Evolutionary conservation across 768 basidiomycete species (phyloP).

Genomic region (Suillus subalutaceus): DNA sequence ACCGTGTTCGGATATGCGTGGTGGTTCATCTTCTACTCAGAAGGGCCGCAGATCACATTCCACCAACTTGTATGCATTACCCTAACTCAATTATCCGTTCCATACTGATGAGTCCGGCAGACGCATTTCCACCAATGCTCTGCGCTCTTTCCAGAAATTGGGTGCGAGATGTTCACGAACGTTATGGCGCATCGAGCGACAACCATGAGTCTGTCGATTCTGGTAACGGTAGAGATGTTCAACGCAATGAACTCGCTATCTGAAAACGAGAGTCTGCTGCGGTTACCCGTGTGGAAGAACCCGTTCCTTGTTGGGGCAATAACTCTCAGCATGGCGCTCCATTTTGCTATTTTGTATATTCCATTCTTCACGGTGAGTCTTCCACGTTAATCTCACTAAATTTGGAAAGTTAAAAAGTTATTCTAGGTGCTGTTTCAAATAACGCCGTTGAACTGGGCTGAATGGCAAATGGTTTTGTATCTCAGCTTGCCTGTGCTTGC

Average conservation of each 20-base stretch:
- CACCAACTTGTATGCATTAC: slow-evolving; percentile 77
- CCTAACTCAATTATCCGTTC: slow-evolving; percentile 1
- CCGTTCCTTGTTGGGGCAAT: slow-evolving; percentile 90
- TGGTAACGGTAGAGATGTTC: slow-evolving; percentile 97
- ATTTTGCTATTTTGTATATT: slow-evolving; percentile 94
- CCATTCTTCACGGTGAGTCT: slow-evolving; percentile 89
- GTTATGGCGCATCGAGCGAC: slow-evolving; percentile 85
- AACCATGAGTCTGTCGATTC: slow-evolving; percentile 94
- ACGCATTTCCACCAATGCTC: slow-evolving; percentile 97
- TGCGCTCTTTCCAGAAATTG: slow-evolving; percentile 81
- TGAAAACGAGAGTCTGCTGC: slow-evolving; percentile 92
- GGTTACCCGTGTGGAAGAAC: slow-evolving; percentile 93
- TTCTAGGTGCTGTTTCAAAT: slow-evolving; percentile 83
- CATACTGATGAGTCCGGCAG: slow-evolving; percentile 42
- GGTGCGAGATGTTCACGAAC: slow-evolving; percentile 95
- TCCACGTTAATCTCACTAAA: background rate
- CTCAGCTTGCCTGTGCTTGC: slow-evolving; percentile 87
- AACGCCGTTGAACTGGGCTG: slow-evolving; percentile 88
- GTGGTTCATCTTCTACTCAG: slow-evolving; percentile 95
- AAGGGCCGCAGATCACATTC: slow-evolving; percentile 92
- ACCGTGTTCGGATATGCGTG: slow-evolving; percentile 98
- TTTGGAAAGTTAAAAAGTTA: background rate
- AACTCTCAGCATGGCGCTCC: slow-evolving; percentile 87
- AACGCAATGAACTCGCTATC: slow-evolving; percentile 98
- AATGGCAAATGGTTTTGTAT: slow-evolving; percentile 92